phyloP scores from a whole-genome alignment of 169 alveolate genomes.

The Eimeria praecox region DNA sequence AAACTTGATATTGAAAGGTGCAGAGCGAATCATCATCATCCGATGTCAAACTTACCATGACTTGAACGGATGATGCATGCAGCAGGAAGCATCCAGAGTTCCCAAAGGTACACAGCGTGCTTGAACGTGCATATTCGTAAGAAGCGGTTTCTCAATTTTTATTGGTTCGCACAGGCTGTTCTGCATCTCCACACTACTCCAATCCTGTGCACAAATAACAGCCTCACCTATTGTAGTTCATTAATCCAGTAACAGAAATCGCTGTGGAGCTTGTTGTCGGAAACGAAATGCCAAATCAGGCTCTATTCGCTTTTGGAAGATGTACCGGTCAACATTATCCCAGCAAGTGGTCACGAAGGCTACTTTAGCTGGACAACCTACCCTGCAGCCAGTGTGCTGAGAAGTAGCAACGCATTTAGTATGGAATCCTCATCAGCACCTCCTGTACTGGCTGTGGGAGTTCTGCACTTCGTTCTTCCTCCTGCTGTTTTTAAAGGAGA shows the following conservation, averaged over 20 bases:
- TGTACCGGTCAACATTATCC: background rate
- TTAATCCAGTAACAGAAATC: background rate
- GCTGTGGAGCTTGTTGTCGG: background rate
- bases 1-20: too few relatives aligned
- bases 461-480: background rate
- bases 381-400: constrained; percentile 26
- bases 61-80: background rate
- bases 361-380: background rate
- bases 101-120: background rate
- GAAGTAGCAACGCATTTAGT: background rate
- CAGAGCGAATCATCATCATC: background rate
- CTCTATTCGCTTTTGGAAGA: background rate
- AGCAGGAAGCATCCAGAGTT: background rate
- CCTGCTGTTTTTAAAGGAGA: background rate
- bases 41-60: background rate
- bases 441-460: background rate
- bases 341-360: background rate
- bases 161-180: background rate
- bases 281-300: background rate
- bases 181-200: constrained; percentile 17
- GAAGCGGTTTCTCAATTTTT: background rate
- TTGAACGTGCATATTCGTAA: background rate
- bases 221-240: background rate
- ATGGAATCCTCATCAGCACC: background rate
- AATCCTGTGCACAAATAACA: background rate